phyloP scores from a whole-genome alignment of 768 basidiomycete genomes.

The Agaricus sinodeliciosus region DNA sequence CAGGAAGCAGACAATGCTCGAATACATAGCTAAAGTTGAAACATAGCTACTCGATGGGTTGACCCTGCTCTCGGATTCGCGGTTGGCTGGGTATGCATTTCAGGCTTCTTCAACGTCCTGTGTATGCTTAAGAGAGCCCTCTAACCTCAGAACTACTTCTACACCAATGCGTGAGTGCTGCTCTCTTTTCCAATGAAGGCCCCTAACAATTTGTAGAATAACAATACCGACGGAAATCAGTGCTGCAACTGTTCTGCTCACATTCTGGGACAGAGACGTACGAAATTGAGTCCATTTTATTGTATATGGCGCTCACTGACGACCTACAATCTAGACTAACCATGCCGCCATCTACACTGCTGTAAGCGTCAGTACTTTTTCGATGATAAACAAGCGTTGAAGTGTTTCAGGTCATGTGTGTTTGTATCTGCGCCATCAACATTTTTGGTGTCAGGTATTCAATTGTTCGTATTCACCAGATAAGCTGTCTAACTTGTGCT shows the following conservation, averaged over 20 bases:
- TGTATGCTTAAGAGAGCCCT: background rate
- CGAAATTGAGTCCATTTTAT: slow-evolving; percentile 12
- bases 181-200: background rate
- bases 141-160: slow-evolving; percentile 33
- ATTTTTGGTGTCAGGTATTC: slow-evolving; percentile 61
- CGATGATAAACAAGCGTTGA: background rate
- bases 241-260: slow-evolving; percentile 61
- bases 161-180: slow-evolving; percentile 30
- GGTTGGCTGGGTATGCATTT: slow-evolving; percentile 42
- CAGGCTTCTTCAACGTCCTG: background rate
- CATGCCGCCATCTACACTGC: slow-evolving; percentile 55
- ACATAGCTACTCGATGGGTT: slow-evolving; percentile 46
- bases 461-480: background rate
- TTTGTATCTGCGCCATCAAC: slow-evolving; percentile 56
- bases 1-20: background rate
- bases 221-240: slow-evolving; percentile 70
- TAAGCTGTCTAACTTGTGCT: background rate
- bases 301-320: background rate
- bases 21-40: background rate
- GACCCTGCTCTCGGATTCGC: slow-evolving; percentile 55
- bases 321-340: slow-evolving; percentile 32
- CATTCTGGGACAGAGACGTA: slow-evolving; percentile 67
- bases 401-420: slow-evolving; percentile 33
- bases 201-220: slow-evolving; percentile 29
- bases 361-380: slow-evolving; percentile 14